A percentile compares a stretch with the other conserved stretches of the same genome.
Evolutionary conservation across 2,329 filamentous ascomycete genomes (phyloP).

Genomic region (Dryadomyces quercivorus): DNA sequence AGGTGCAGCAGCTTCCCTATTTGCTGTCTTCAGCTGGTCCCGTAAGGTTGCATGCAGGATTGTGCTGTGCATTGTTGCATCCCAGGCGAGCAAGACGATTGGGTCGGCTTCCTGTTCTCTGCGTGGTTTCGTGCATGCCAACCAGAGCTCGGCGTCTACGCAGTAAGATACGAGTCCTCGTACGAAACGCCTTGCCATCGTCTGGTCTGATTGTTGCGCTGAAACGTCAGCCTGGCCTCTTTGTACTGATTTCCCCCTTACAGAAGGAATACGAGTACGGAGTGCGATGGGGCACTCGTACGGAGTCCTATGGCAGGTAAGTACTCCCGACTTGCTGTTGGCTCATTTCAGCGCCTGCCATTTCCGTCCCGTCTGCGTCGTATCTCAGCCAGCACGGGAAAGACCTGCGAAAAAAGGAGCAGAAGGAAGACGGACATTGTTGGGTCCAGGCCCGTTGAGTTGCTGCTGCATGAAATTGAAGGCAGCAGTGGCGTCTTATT

Average conservation of each 20-base stretch:
- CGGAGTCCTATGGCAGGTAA: neutral
- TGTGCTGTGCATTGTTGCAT: neutral
- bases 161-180: neutral
- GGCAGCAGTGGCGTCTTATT: neutral
- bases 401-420: too few species aligned
- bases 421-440: neutral
- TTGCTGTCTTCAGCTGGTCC: neutral
- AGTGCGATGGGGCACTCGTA: too few species aligned
- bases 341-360: neutral
- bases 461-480: neutral
- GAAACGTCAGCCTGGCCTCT: neutral
- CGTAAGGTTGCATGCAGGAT: conserved; percentile 1
- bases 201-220: neutral
- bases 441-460: too few species aligned
- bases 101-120: too few species aligned
- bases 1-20: neutral
- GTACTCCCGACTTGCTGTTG: too few species aligned
- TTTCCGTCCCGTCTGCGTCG: neutral
- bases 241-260: neutral
- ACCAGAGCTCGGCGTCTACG: neutral
- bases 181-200: neutral
- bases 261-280: neutral
- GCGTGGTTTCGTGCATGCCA: neutral
- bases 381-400: too few species aligned
- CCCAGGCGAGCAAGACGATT: neutral